These are phyloP conservation scores for Salix koriyanagi DNA, from an alignment of 345 rosid genomes.

Conservation along the genomic window DNA sequence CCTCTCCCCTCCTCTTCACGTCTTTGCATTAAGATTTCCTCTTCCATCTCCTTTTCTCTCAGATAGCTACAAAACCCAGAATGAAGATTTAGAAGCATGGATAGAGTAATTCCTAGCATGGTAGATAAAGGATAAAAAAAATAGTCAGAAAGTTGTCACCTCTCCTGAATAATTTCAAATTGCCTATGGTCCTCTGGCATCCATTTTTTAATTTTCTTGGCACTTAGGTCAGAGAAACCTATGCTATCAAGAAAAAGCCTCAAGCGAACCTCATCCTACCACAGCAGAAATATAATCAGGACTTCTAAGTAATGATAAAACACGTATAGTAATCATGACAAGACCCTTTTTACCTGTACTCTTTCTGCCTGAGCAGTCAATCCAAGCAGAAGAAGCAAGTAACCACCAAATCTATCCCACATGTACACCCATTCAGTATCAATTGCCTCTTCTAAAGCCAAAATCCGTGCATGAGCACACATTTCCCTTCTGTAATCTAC, in stretches of 20 bases:
- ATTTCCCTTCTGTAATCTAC: conserved; percentile 87
- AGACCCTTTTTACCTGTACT: conserved; percentile 66
- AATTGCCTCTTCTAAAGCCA: conserved; percentile 97
- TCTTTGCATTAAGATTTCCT: conserved; percentile 92
- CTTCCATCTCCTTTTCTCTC: conserved; percentile 99
- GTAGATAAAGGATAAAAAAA: conserved; percentile 2
- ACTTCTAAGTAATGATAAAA: conserved; percentile 4
- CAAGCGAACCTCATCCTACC: conserved; percentile 95
- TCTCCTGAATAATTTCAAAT: conserved; percentile 97
- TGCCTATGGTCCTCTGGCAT: conserved; percentile 98
- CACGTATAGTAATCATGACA: neutral
- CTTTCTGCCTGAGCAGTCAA: conserved; percentile 95
- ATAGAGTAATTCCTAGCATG: neutral
- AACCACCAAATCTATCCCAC: conserved; percentile 99
- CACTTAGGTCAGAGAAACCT: conserved; percentile 94
- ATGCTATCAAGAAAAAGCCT: conserved; percentile 98
- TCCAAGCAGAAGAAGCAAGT: conserved; percentile 89
- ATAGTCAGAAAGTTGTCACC: conserved; percentile 41
- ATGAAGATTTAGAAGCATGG: conserved; percentile 1
- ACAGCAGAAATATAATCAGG: conserved; percentile 2
- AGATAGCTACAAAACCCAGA: conserved; percentile 54
- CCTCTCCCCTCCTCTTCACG: conserved; percentile 99
- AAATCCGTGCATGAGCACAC: conserved; percentile 97
- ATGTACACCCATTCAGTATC: conserved; percentile 99
- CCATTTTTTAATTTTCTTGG: conserved; percentile 97